Evolutionary conservation across 345 rosid species (phyloP).

Genomic region (Bruguiera parviflora): DNA sequence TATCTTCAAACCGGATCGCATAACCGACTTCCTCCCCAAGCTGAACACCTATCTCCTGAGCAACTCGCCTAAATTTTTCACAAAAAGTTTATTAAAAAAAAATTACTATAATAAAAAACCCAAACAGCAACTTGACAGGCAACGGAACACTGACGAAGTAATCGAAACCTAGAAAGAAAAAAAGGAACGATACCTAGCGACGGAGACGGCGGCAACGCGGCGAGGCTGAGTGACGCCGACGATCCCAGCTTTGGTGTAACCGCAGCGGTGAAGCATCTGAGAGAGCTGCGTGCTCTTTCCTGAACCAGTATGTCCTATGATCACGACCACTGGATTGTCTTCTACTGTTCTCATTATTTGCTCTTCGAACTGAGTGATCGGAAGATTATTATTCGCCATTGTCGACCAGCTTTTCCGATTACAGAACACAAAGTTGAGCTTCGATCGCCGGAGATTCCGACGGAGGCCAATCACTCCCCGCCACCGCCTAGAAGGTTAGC

Average conservation of each 20-base stretch:
- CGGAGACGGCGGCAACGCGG: slow-evolving; percentile 93
- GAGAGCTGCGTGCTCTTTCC: slow-evolving; percentile 99
- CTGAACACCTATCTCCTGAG: slow-evolving; percentile 83
- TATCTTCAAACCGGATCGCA: slow-evolving; percentile 90
- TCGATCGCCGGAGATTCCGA: neutral
- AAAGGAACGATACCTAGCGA: slow-evolving; percentile 54
- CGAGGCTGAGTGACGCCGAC: slow-evolving; percentile 94
- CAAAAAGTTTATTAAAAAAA: neutral
- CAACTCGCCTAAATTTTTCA: slow-evolving; percentile 54
- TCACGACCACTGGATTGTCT: slow-evolving; percentile 67
- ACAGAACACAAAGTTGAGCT: neutral
- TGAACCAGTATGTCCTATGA: slow-evolving; percentile 91
- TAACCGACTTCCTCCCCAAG: slow-evolving; percentile 97
- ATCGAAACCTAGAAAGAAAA: neutral
- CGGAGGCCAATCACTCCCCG: neutral
- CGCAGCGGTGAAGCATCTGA: slow-evolving; percentile 79
- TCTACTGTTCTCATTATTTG: slow-evolving; percentile 66
- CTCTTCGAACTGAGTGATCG: slow-evolving; percentile 71
- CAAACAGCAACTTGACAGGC: no score
- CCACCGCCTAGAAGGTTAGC: no score
- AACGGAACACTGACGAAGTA: no score
- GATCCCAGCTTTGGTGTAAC: slow-evolving; percentile 69
- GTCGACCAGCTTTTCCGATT: neutral
- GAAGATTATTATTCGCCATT: slow-evolving; percentile 61
- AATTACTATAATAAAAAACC: neutral